These are phyloP conservation scores for Kodamaea neixiangensis DNA, from an alignment of 805 yeast genomes.

Conservation along the genomic window DNA sequence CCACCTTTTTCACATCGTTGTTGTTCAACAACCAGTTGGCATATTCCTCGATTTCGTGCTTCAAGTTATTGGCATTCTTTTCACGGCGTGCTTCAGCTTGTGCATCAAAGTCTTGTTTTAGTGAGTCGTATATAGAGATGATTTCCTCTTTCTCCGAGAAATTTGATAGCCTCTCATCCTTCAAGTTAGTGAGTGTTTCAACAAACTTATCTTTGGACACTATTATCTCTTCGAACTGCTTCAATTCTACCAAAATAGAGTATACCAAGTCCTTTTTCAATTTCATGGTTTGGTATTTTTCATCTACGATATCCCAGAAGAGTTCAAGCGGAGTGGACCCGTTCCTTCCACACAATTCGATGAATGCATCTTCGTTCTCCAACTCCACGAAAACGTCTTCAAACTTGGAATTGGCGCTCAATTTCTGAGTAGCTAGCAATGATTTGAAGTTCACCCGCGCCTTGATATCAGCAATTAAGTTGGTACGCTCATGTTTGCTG, in stretches of 20 bases:
- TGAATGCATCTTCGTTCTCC: slow-evolving; percentile 57
- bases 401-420: slow-evolving; percentile 60
- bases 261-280: slow-evolving; percentile 62
- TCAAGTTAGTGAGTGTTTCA: slow-evolving; percentile 16
- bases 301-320: slow-evolving; percentile 73
- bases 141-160: slow-evolving; percentile 28
- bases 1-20: slow-evolving; percentile 5
- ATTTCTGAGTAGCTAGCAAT: slow-evolving; percentile 45
- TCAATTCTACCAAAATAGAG: slow-evolving; percentile 26
- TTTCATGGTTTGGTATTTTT: slow-evolving; percentile 53
- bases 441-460: slow-evolving; percentile 61
- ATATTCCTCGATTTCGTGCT: slow-evolving; percentile 11
- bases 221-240: background rate
- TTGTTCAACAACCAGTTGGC: slow-evolving; percentile 19
- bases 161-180: slow-evolving; percentile 31
- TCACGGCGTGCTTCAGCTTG: slow-evolving; percentile 16
- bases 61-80: slow-evolving; percentile 16
- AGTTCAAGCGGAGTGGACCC: slow-evolving; percentile 80
- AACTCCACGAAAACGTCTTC: slow-evolving; percentile 51
- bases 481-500: slow-evolving; percentile 31
- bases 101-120: slow-evolving; percentile 25
- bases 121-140: slow-evolving; percentile 27
- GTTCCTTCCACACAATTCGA: slow-evolving; percentile 65
- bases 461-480: slow-evolving; percentile 59
- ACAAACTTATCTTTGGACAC: slow-evolving; percentile 21